phyloP scores from a whole-genome alignment of 306 rosid genomes.

The Prunus persica region Prunus_persica_NCBIv2 NC_034014.1:4379501-4380000 shows the following conservation, averaged over 20 bases:
- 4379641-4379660: conserved; percentile 85
- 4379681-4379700: conserved; percentile 95
- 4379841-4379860: conserved; percentile 8
- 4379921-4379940: conserved; percentile 93
- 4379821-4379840: not conserved
- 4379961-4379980: conserved; percentile 57
- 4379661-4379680: conserved; percentile 85
- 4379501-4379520: not conserved
- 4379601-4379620: conserved; percentile 8
- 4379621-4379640: conserved; percentile 12
- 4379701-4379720: conserved; percentile 77
- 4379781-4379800: conserved; percentile 26
- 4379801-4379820: not conserved
- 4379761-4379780: conserved; percentile 93
- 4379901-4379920: conserved; percentile 98
- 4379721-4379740: conserved; percentile 65
- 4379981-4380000: conserved; percentile 50
- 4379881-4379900: conserved; percentile 88
- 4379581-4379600: conserved; percentile 9
- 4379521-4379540: not conserved
- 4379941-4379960: conserved; percentile 97
- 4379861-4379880: conserved; percentile 48
- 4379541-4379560: not conserved
- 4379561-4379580: not conserved
- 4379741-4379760: conserved; percentile 65